Conservation (phyloP, 1,139 yeast species). For the Hanseniaspora sp. region DNA sequence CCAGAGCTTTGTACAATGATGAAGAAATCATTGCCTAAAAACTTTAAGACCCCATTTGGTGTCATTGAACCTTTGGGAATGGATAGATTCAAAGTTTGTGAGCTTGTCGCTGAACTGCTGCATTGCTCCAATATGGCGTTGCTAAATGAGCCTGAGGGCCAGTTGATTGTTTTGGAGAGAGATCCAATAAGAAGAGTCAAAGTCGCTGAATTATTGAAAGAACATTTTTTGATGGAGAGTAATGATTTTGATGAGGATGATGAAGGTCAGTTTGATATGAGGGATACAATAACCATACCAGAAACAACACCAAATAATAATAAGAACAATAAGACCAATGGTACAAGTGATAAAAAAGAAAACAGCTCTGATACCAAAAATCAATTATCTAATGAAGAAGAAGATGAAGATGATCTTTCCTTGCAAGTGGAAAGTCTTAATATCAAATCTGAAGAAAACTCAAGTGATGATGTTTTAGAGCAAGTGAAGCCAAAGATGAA, state of each 20-base stretch:
- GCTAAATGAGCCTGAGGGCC: constrained; percentile 75
- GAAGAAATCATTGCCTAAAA: constrained; percentile 30
- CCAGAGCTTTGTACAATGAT: constrained; percentile 56
- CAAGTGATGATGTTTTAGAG: constrained; percentile 12
- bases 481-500: neutral
- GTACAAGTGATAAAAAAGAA: neutral
- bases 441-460: constrained; percentile 16
- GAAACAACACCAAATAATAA: too few species aligned
- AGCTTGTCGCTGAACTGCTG: constrained; percentile 80
- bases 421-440: constrained; percentile 15
- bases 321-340: neutral
- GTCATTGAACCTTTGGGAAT: constrained; percentile 83
- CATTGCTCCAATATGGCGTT: constrained; percentile 96
- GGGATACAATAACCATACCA: neutral
- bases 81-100: constrained; percentile 92
- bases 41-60: constrained; percentile 61
- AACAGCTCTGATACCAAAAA: too few species aligned
- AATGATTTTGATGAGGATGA: constrained; percentile 15
- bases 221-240: constrained; percentile 27
- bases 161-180: constrained; percentile 61
- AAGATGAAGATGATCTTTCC: constrained; percentile 4
- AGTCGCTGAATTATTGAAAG: constrained; percentile 20
- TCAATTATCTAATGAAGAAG: too few species aligned
- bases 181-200: constrained; percentile 46
- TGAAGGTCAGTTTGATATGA: constrained; percentile 11